Conservation (phyloP, 495 filamentous ascomycete genomes). For the Daldinia concentrica region DNA sequence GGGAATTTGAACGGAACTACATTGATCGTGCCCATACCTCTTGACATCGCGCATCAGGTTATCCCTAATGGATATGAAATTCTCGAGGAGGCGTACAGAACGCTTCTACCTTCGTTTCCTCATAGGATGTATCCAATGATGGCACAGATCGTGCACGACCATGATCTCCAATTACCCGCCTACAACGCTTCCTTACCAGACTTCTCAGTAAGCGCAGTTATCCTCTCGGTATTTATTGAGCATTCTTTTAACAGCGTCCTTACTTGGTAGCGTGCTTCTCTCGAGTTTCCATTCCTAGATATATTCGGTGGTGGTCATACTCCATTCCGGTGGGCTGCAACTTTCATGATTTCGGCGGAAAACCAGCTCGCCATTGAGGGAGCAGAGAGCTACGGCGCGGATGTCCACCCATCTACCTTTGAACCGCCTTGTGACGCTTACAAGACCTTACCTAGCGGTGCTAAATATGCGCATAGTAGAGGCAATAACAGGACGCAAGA, state of each 20-base stretch:
- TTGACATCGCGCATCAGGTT: constrained; percentile 46
- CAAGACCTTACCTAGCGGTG: constrained; percentile 36
- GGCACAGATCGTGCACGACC: constrained; percentile 56
- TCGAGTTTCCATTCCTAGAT: constrained; percentile 59
- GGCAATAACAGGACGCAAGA: constrained; percentile 32
- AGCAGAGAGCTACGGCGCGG: constrained; percentile 50
- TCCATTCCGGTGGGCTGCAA: constrained; percentile 55
- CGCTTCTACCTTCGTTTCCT: constrained; percentile 51
- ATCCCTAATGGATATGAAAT: constrained; percentile 52
- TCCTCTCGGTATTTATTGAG: neutral
- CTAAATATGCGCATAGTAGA: constrained; percentile 42
- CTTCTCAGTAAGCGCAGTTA: constrained; percentile 50
- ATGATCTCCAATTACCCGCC: constrained; percentile 51
- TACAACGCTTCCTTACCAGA: constrained; percentile 51
- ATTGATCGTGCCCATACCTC: constrained; percentile 52
- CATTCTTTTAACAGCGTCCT: constrained; percentile 9
- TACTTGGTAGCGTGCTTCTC: constrained; percentile 48
- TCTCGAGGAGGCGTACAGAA: constrained; percentile 51
- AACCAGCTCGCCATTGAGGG: constrained; percentile 51
- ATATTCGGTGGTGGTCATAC: constrained; percentile 48
- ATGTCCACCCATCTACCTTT: constrained; percentile 49
- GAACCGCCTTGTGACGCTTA: constrained; percentile 54
- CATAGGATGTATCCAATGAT: constrained; percentile 57
- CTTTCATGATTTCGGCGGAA: constrained; percentile 48
- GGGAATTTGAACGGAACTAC: constrained; percentile 56